Base-by-base conservation (phyloP, 192 early-diverging fungal species). In the Backusella australiensis region DNA sequence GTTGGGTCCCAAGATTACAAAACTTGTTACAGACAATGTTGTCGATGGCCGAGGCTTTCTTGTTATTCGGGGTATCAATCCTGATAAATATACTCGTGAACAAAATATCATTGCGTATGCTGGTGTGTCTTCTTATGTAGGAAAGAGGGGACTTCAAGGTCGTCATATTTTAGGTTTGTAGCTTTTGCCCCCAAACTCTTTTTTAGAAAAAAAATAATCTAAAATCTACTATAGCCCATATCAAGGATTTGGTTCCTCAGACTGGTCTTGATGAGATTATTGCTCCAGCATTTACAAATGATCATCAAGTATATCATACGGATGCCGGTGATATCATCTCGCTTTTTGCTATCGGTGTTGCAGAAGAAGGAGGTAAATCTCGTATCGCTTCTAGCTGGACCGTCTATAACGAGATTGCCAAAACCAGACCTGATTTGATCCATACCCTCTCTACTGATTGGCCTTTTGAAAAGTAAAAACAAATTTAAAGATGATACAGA, bases 311-410 rank as follows among this genome's bases (percentile, higher is more conserved):
- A 12, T 79, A 69, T 32, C 77, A 79, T 23, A 79, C 77, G 0
- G 77, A 79, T 70, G 77, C 77, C 8, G 77, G 77, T 19, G 77
- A 79, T 34, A 74, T 79, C 14, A 74, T 79, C 46, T 79, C 77
- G 15, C 73, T 79, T 19, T 74, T 59, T 70, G 77, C 77, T 29
- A 34, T 79, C 14, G 77, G 77, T 19, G 73, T 79, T 4, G 77
- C 77, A 44, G 77, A 79, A 63, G 8, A 69, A 63, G 77, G 77
- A 1, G 77, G 77, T n/a, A 69, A 69, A 39, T 74, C 72, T 53
- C 74, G 67, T 7, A 79, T 79, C 59, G 72, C 77, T 8, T 79
- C 77, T 0, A 79, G 77, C 26, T 79, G 73, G 72, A 79, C 72
- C 15, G 77, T 79, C 6, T 79, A 79, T 36, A 79, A 79, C n/a